Evolutionary conservation across 208 protist species (phyloP).

Genomic region (Trypanosoma melophagium): DNA sequence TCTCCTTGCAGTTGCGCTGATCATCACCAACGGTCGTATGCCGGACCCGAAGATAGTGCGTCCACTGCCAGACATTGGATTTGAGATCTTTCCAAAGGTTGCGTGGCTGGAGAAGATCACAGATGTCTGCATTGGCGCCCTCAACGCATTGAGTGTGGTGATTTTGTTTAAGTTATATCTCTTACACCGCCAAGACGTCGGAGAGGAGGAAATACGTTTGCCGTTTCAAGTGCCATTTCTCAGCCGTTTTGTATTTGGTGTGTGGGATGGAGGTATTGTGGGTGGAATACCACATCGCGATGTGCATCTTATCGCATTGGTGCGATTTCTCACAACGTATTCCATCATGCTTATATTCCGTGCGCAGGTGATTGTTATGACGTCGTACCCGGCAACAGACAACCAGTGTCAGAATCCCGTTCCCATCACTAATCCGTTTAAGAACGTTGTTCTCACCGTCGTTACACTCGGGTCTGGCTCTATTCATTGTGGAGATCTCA

Average conservation of each 20-base stretch:
- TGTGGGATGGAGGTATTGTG: conserved; percentile 29
- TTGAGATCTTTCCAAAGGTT: conserved; percentile 67
- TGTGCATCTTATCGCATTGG: conserved; percentile 48
- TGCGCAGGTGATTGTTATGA: conserved; percentile 66
- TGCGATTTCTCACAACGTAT: conserved; percentile 78
- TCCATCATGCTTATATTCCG: conserved; percentile 66
- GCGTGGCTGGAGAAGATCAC: conserved; percentile 40
- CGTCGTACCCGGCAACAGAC: conserved; percentile 80
- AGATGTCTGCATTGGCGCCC: conserved; percentile 55
- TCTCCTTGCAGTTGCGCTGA: conserved; percentile 55
- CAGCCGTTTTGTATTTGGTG: conserved; percentile 41
- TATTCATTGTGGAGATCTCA: conserved; percentile 89
- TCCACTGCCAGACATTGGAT: conserved; percentile 71
- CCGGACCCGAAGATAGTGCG: conserved; percentile 55
- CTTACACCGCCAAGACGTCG: conserved; percentile 41
- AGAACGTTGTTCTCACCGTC: conserved; percentile 80
- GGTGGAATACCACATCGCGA: conserved; percentile 8
- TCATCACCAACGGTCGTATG: conserved; percentile 80
- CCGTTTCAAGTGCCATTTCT: conserved; percentile 28
- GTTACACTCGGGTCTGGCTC: conserved; percentile 72
- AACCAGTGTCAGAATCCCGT: conserved; percentile 77
- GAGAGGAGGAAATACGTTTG: conserved; percentile 24
- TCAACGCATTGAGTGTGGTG: conserved; percentile 44
- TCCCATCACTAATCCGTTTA: conserved; percentile 54
- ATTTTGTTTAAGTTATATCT: conserved; percentile 66